phyloP scores from a whole-genome alignment of 352 stramenopile species.

The Globisporangium paroecandrum region DNA sequence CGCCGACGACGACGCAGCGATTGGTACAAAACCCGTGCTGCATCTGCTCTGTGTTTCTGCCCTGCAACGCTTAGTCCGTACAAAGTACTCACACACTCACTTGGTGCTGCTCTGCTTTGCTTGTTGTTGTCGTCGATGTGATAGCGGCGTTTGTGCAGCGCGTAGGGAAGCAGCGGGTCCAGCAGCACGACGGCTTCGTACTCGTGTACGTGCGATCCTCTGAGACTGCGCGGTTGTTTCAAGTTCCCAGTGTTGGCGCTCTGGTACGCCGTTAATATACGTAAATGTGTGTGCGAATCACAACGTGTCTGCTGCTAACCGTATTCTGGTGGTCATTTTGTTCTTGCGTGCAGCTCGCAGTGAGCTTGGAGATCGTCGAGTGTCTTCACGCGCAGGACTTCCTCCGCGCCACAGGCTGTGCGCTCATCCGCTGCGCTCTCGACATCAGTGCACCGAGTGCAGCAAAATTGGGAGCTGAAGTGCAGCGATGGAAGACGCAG shows the following conservation, averaged over 20 bases:
- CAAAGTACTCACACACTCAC: not conserved
- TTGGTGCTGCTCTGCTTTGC: not conserved
- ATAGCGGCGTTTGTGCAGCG: not conserved
- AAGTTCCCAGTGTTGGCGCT: not conserved
- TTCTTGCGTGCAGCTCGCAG: not conserved
- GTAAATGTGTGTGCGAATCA: not conserved
- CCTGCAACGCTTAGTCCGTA: not conserved
- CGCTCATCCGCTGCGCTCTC: conserved; percentile 39
- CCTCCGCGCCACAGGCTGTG: conserved; percentile 25
- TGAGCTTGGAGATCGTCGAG: conserved; percentile 32
- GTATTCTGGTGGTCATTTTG: not conserved
- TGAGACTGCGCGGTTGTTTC: conserved; percentile 19
- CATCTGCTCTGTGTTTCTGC: not conserved
- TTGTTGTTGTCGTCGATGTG: not conserved
- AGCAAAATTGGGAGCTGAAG: conserved; percentile 18
- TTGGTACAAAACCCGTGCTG: not conserved
- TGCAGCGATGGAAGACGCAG: conserved; percentile 29
- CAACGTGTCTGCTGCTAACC: not conserved
- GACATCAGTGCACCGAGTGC: conserved; percentile 26
- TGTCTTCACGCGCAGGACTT: conserved; percentile 55
- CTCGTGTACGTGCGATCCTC: conserved; percentile 26
- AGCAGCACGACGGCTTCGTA: conserved; percentile 3
- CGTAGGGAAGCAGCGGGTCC: conserved; percentile 1
- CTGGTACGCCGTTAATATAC: not conserved
- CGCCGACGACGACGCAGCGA: conserved; percentile 1